A percentile compares a stretch with the other conserved stretches of the same genome.
phyloP scores from a whole-genome alignment of 2,329 filamentous ascomycete genomes.

The Phoma herbarum region DNA sequence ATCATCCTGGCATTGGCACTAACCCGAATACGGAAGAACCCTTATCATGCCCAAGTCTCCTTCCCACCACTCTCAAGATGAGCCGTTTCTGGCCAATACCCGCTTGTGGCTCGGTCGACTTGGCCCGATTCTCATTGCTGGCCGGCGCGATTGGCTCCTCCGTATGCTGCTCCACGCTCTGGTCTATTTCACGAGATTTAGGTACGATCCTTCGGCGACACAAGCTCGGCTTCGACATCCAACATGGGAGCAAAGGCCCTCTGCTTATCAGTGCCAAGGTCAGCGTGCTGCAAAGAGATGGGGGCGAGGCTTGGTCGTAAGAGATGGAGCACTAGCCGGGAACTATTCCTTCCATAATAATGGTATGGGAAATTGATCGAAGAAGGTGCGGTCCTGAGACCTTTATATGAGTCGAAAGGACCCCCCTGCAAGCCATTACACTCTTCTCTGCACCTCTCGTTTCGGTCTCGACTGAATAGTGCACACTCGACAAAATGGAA shows the following conservation, averaged over 20 bases:
- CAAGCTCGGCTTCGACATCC: conserved; percentile 21
- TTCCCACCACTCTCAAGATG: conserved; percentile 26
- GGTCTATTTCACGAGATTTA: conserved; percentile 22
- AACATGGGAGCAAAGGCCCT: conserved; percentile 19
- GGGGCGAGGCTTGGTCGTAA: conserved; percentile 29
- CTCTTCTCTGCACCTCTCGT: conserved; percentile 11
- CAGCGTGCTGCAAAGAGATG: conserved; percentile 24
- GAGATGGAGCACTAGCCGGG: conserved; percentile 23
- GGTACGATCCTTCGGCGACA: conserved; percentile 15
- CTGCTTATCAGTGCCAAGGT: conserved; percentile 48
- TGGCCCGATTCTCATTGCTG: conserved; percentile 23
- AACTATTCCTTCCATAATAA: conserved; percentile 11
- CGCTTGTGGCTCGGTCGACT: conserved; percentile 19
- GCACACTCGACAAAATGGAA: conserved; percentile 20
- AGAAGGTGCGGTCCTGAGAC: conserved; percentile 9
- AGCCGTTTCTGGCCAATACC: conserved; percentile 20
- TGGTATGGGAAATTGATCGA: conserved; percentile 24
- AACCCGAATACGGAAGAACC: conserved; percentile 20
- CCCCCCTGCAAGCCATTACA: conserved; percentile 25
- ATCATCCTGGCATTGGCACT: conserved; percentile 8
- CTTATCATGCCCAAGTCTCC: conserved; percentile 36
- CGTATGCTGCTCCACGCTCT: conserved; percentile 4
- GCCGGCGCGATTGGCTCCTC: conserved; percentile 21
- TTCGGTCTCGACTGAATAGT: conserved; percentile 7
- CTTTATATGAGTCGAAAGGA: conserved; percentile 32